Conservation (phyloP, 2,329 filamentous ascomycete species). For the Elsinoe perseae region DNA sequence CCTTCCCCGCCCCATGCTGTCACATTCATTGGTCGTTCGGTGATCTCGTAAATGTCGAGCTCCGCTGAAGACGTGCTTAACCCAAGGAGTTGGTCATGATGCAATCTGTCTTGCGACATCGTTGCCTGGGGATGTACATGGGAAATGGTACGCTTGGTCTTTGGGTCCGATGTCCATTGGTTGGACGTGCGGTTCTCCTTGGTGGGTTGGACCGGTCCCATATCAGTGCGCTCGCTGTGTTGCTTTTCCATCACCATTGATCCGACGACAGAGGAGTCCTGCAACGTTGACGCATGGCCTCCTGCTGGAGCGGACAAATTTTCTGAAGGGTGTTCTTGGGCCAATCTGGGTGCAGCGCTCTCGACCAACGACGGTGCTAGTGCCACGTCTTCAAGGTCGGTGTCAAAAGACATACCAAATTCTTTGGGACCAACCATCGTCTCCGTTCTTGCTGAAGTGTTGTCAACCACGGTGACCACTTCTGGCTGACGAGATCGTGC, state of each 20-base stretch:
- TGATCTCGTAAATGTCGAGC: slow-evolving; percentile 10
- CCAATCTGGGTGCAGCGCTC: too few relatives aligned
- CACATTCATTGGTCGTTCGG: slow-evolving; percentile 13
- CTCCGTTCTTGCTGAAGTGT: neutral
- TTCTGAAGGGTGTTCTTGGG: too few relatives aligned
- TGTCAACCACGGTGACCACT: neutral
- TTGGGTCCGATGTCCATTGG: too few relatives aligned
- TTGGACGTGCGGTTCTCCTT: too few relatives aligned
- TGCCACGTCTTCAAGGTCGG: too few relatives aligned
- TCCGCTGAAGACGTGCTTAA: neutral
- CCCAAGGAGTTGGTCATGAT: slow-evolving; percentile 1
- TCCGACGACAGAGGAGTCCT: too few relatives aligned
- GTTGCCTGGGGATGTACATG: neutral
- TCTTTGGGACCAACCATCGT: neutral
- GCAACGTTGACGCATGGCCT: too few relatives aligned
- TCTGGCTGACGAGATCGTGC: neutral
- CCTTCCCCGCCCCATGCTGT: neutral
- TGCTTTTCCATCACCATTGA: too few relatives aligned
- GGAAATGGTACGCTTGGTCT: neutral
- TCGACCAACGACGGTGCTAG: too few relatives aligned
- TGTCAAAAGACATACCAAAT: neutral
- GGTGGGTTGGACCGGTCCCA: too few relatives aligned
- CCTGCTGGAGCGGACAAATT: too few relatives aligned
- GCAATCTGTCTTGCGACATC: neutral
- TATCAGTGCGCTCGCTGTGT: too few relatives aligned